Evolutionary conservation across 305 asterid species (phyloP).

Genomic region (Fraxinus greggii): DNA sequence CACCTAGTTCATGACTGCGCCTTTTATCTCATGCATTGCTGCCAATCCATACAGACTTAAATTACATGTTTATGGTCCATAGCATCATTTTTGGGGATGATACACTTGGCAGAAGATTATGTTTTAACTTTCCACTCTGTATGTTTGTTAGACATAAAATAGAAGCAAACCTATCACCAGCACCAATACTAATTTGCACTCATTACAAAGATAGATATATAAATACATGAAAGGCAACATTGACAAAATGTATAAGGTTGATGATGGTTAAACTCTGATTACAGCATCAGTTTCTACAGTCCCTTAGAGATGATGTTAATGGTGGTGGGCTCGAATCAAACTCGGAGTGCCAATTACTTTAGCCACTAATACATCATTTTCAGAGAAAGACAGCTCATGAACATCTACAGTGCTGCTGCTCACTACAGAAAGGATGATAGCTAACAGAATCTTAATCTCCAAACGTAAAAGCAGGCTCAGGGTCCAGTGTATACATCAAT

Average conservation of each 20-base stretch:
- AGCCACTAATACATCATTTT: not conserved
- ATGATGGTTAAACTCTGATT: constrained; percentile 11
- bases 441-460: constrained; percentile 11
- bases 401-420: not conserved
- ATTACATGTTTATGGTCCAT: constrained; percentile 11
- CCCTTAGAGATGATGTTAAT: constrained; percentile 13
- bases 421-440: not conserved
- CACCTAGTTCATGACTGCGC: not conserved
- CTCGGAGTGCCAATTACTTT: not conserved
- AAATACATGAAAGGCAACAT: not conserved
- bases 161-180: not conserved
- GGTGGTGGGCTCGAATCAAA: not conserved
- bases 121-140: constrained; percentile 2
- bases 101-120: constrained; percentile 5
- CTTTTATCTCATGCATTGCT: constrained; percentile 3
- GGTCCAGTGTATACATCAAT: not conserved
- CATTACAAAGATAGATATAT: constrained; percentile 3
- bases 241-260: not conserved
- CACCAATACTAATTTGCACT: constrained; percentile 7
- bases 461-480: not conserved
- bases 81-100: constrained; percentile 11
- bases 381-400: not conserved
- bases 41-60: not conserved
- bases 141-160: constrained; percentile 6
- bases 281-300: constrained; percentile 8